These are phyloP conservation scores for Cicer bijugum DNA, from an alignment of 306 rosid genomes.

Conservation along the genomic window DNA sequence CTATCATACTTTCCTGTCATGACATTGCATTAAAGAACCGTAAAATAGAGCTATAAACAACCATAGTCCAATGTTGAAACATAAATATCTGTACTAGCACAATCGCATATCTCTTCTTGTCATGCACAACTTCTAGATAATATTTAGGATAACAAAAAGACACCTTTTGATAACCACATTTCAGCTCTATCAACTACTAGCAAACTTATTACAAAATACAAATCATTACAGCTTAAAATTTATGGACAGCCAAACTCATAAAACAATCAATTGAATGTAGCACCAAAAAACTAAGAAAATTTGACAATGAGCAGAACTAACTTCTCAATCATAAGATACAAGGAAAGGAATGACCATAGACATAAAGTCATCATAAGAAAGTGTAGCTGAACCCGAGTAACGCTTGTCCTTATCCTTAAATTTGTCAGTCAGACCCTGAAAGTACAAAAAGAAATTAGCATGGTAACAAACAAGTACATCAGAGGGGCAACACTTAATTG, in stretches of 20 bases:
- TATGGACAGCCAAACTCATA: slow-evolving; percentile 30
- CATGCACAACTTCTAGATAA: background rate
- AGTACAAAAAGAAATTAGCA: slow-evolving; percentile 33
- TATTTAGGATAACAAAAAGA: background rate
- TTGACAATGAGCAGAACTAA: background rate
- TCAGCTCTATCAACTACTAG: background rate
- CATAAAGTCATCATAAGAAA: slow-evolving; percentile 73
- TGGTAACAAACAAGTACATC: background rate
- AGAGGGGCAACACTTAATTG: background rate
- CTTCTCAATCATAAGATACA: slow-evolving; percentile 67
- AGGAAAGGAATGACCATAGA: slow-evolving; percentile 82
- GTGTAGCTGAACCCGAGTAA: slow-evolving; percentile 68
- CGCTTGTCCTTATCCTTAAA: slow-evolving; percentile 82
- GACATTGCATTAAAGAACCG: background rate
- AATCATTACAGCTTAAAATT: slow-evolving; percentile 30
- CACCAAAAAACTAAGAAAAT: slow-evolving; percentile 36
- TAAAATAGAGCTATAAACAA: background rate
- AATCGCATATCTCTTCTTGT: background rate
- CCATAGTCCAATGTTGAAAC: background rate
- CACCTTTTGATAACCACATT: background rate
- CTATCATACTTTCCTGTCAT: too few relatives aligned
- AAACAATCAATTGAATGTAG: slow-evolving; percentile 50
- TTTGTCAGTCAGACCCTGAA: slow-evolving; percentile 91
- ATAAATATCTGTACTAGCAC: background rate
- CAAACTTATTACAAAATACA: slow-evolving; percentile 13